A percentile compares a stretch with the other conserved stretches of the same genome.
Evolutionary conservation across 306 rosid genomes (phyloP).

Genomic region (Rosa rugosa): DNA sequence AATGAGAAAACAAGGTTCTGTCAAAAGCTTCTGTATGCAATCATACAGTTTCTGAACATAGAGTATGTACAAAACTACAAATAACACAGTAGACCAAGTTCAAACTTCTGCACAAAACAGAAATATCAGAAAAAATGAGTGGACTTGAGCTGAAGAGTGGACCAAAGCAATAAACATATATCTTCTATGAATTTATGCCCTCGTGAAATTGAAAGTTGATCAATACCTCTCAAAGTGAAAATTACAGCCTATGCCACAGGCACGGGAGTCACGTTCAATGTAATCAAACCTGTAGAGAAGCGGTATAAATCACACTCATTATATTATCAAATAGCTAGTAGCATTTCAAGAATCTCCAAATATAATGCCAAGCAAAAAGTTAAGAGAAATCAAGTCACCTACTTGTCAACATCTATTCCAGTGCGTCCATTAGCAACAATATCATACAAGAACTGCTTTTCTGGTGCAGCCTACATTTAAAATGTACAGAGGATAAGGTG

Average conservation of each 20-base stretch:
- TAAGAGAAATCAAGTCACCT: slow-evolving; percentile 16
- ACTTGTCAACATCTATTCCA: slow-evolving; percentile 99
- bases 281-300: slow-evolving; percentile 77
- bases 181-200: slow-evolving; percentile 12
- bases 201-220: slow-evolving; percentile 12
- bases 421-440: slow-evolving; percentile 95
- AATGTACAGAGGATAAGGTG: slow-evolving; percentile 9
- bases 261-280: slow-evolving; percentile 85
- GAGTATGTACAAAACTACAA: slow-evolving; percentile 19
- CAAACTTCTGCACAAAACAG: slow-evolving; percentile 6
- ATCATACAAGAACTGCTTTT: slow-evolving; percentile 79
- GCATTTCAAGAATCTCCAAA: slow-evolving; percentile 7
- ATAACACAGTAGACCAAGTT: slow-evolving; percentile 22
- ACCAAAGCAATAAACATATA: slow-evolving; percentile 25
- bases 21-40: slow-evolving; percentile 1
- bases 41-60: not conserved
- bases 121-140: slow-evolving; percentile 12
- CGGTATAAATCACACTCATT: slow-evolving; percentile 8
- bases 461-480: slow-evolving; percentile 48
- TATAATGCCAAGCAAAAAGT: not conserved
- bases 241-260: slow-evolving; percentile 90
- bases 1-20: slow-evolving; percentile 16
- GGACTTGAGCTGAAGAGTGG: slow-evolving; percentile 14
- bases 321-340: slow-evolving; percentile 16
- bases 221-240: slow-evolving; percentile 78